Conservation (phyloP, 129 eudicot genomes). For the Arctium minus region DNA sequence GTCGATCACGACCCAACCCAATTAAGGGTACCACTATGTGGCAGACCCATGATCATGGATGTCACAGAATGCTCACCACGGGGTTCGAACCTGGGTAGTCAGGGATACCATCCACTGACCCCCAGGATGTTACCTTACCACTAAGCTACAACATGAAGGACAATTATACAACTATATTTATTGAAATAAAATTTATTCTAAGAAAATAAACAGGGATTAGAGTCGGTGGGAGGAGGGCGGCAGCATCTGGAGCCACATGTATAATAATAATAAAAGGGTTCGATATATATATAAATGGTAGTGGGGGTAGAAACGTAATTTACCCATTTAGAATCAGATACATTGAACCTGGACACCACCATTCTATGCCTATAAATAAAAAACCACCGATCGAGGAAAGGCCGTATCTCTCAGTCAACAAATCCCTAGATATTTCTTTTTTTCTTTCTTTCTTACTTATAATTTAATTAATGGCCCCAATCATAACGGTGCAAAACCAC, state of each 20-base stretch:
- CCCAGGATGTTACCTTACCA: no score
- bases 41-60: no score
- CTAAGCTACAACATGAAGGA: no score
- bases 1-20: no score
- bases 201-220: not conserved
- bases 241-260: not conserved
- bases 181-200: no score
- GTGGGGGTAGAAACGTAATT: not conserved
- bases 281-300: not conserved
- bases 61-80: no score
- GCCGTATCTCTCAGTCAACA: not conserved
- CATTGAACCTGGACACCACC: slow-evolving; percentile 28
- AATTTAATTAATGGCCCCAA: slow-evolving; percentile 26
- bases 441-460: not conserved
- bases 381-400: not conserved
- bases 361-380: slow-evolving; percentile 9
- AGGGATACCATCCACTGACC: no score
- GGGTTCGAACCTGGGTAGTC: no score
- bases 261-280: not conserved
- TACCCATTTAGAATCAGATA: not conserved
- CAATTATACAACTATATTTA: no score
- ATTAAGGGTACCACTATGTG: no score
- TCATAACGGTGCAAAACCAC: slow-evolving; percentile 14
- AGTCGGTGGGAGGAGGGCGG: not conserved
- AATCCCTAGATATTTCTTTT: not conserved